A percentile compares a stretch with the other conserved stretches of the same genome.
Evolutionary conservation across 345 rosid species (phyloP).

Genomic region (Heritiera fomes): DNA sequence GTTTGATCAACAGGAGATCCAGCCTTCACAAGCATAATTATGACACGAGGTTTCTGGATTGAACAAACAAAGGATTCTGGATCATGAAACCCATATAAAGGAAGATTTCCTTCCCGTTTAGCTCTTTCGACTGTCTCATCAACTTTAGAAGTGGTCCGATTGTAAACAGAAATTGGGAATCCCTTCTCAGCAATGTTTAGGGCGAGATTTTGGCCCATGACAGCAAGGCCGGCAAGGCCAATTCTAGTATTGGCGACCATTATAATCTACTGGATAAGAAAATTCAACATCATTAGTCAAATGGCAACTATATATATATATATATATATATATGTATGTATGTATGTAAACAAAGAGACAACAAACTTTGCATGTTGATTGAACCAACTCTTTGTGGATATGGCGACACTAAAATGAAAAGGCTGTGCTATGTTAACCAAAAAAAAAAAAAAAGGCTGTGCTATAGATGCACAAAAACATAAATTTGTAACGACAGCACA

Average conservation of each 20-base stretch:
- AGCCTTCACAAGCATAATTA: slow-evolving; percentile 96
- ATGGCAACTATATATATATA: neutral
- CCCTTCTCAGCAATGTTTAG: slow-evolving; percentile 95
- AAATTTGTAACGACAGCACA: neutral
- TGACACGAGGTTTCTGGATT: slow-evolving; percentile 85
- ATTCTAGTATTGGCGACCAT: slow-evolving; percentile 57
- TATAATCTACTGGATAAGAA: neutral
- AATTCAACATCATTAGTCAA: neutral
- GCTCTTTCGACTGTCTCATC: slow-evolving; percentile 92
- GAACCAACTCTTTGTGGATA: neutral
- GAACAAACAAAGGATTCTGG: slow-evolving; percentile 79
- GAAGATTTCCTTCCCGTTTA: slow-evolving; percentile 76
- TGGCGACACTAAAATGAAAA: neutral
- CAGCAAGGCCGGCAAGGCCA: slow-evolving; percentile 96
- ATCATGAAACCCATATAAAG: slow-evolving; percentile 81
- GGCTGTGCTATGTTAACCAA: no score
- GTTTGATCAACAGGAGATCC: slow-evolving; percentile 90
- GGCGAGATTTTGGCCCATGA: slow-evolving; percentile 96
- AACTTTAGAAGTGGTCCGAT: slow-evolving; percentile 83
- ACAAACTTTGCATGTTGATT: neutral
- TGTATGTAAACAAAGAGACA: neutral
- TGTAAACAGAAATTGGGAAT: slow-evolving; percentile 90
- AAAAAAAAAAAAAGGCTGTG: no score
- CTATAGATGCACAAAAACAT: neutral
- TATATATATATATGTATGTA: no score